Conservation (phyloP, 805 yeast species). For the Groenewaldozyma tartarivorans region DNA sequence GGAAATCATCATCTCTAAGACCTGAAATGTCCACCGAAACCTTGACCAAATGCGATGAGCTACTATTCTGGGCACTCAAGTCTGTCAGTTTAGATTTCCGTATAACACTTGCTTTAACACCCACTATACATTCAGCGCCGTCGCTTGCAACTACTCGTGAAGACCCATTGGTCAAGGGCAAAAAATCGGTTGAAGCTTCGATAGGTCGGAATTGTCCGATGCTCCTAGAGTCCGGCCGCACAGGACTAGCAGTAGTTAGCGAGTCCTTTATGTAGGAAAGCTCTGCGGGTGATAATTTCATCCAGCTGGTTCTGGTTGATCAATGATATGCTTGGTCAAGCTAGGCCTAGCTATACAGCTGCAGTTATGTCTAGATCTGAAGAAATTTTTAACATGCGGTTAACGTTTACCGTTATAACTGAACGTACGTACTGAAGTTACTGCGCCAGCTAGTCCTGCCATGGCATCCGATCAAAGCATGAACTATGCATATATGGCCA, state of each 20-base stretch:
- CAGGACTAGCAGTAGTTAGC: slow-evolving; percentile 44
- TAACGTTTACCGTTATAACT: too few relatives aligned
- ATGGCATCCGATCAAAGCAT: too few relatives aligned
- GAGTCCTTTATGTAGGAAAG: slow-evolving; percentile 64
- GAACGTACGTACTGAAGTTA: too few relatives aligned
- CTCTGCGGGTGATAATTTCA: slow-evolving; percentile 31
- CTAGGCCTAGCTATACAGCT: too few relatives aligned
- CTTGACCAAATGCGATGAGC: slow-evolving; percentile 35
- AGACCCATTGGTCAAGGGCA: slow-evolving; percentile 88
- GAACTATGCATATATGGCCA: too few relatives aligned
- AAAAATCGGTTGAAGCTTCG: slow-evolving; percentile 69
- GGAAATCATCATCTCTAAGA: slow-evolving; percentile 65
- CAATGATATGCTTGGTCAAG: too few relatives aligned
- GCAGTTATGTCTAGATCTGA: too few relatives aligned
- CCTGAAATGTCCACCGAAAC: slow-evolving; percentile 67
- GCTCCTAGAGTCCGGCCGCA: slow-evolving; percentile 80
- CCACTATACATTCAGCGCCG: slow-evolving; percentile 89
- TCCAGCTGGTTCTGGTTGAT: slow-evolving; percentile 7
- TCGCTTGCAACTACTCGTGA: slow-evolving; percentile 78
- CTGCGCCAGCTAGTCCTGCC: too few relatives aligned
- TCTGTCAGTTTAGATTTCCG: slow-evolving; percentile 13
- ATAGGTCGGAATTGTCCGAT: slow-evolving; percentile 73
- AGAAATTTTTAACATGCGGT: too few relatives aligned
- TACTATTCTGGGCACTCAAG: slow-evolving; percentile 30
- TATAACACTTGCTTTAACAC: slow-evolving; percentile 80